Evolutionary conservation across 306 rosid genomes (phyloP), one percentile per base, ranked within the genome.

Genomic region (Argentina anserina): DNA sequence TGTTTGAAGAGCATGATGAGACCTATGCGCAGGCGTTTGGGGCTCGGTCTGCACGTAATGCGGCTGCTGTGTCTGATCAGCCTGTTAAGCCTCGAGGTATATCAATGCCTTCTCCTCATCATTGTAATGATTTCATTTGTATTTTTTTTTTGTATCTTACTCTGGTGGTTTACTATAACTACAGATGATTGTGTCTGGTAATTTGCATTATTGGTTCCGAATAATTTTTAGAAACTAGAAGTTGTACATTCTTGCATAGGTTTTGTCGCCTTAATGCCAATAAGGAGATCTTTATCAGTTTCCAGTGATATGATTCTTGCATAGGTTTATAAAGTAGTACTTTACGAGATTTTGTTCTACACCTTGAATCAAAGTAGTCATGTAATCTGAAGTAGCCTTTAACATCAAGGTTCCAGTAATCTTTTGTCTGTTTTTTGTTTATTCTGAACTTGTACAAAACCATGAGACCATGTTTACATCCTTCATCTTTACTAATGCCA

Each of bases 21-120:
- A 92, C 99, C 11, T 95, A 95, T 81, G 97, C 97, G 3, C 90
- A 95, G 84, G 99, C 99, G 21, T 95, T 95, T 74, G 96, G 96
- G 29, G 86, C 78, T 78, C 92, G 93, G 37, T 13, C 86, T 41
- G 53, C 92, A 23, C 88, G 83, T 37, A 69, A 70, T 31, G 85
- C 72, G 21, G 75, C 15, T 70, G 75, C 67, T 60, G 72, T 69
- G 23, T 52, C 36, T 0, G 76, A 76, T 45, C 95, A 87, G 59
- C 66, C 82, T 55, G 62, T 41, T 33, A 88, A 79, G 69, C 70
- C 97, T 75, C 86, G 79, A 84, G 99, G 99, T 95, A 95, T 77
- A 75, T 62, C 4, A 61, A 43, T 52, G 67, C 65, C 69, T 65
- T 58, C 56, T 28, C 69, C 59, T 70, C 36, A 33, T 58, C 9